A percentile compares a stretch with the other conserved stretches of the same genome.
phyloP scores from a whole-genome alignment of 2,329 filamentous ascomycete species.

The Talaromyces rugulosus region DNA sequence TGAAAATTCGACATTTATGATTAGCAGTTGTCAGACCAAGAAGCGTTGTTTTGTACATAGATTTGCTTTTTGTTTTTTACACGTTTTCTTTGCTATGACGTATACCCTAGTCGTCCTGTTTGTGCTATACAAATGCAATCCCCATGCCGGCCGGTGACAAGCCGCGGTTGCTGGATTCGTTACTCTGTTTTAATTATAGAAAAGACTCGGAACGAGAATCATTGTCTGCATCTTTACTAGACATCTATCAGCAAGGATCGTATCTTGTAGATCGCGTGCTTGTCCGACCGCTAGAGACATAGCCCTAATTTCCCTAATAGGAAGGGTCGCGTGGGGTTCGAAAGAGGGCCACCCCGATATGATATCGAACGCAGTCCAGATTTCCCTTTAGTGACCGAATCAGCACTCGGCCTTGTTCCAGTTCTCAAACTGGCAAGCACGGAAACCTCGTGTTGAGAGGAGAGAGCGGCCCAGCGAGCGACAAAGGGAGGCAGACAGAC shows the following conservation, averaged over 20 bases:
- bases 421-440: neutral
- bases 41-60: conserved; percentile 5
- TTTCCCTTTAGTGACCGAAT: neutral
- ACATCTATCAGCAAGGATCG: neutral
- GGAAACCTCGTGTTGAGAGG: neutral
- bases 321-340: neutral
- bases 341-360: neutral
- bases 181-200: neutral
- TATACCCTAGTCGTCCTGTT: conserved; percentile 7
- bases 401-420: neutral
- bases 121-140: neutral
- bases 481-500: neutral
- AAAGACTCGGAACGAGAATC: neutral
- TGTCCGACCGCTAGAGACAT: neutral
- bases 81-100: neutral
- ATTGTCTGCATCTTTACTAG: neutral
- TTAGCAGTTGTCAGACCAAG: neutral
- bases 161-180: neutral
- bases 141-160: too few relatives aligned
- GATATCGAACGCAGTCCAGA: neutral
- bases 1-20: neutral
- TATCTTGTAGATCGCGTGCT: neutral
- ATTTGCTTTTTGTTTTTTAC: neutral
- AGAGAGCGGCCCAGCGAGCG: neutral
- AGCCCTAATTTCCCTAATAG: neutral